Conservation (phyloP, 2,329 filamentous ascomycete genomes). For the Phialophora expanda region DNA sequence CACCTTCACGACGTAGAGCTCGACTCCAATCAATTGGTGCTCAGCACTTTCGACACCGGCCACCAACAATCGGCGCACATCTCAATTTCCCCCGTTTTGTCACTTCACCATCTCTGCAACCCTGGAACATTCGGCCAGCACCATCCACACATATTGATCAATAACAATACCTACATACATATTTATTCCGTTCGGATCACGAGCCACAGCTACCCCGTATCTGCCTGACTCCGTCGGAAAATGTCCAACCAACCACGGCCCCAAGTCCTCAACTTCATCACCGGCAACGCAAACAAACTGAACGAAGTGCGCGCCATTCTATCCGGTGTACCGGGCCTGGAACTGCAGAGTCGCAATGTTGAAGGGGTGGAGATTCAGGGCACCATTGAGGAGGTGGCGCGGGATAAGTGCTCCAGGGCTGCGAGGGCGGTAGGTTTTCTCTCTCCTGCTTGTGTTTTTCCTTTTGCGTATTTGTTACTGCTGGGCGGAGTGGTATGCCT, state of each 20-base stretch:
- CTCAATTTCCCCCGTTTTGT: background rate
- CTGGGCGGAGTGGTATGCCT: background rate
- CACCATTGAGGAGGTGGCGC: conserved; percentile 86
- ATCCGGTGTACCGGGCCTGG: conserved; percentile 71
- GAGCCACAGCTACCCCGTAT: background rate
- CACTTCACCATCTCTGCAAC: background rate
- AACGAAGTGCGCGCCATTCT: conserved; percentile 87
- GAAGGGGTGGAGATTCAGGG: conserved; percentile 79
- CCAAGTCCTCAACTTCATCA: conserved; percentile 81
- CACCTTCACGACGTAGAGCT: background rate
- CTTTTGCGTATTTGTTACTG: background rate
- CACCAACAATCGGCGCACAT: background rate
- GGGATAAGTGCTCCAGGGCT: conserved; percentile 78
- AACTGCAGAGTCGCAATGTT: conserved; percentile 76
- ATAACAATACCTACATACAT: background rate
- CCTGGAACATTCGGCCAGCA: background rate
- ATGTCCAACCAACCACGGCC: conserved; percentile 25
- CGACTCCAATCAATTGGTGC: background rate
- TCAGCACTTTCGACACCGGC: background rate
- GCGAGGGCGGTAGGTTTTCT: conserved; percentile 68
- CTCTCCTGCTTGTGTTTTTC: background rate
- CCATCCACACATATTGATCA: background rate
- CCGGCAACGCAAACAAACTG: conserved; percentile 93
- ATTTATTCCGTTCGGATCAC: background rate
- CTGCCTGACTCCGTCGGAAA: background rate